phyloP scores from a whole-genome alignment of 2,329 filamentous ascomycete species.

The Pseudogymnoascus sp. region DNA sequence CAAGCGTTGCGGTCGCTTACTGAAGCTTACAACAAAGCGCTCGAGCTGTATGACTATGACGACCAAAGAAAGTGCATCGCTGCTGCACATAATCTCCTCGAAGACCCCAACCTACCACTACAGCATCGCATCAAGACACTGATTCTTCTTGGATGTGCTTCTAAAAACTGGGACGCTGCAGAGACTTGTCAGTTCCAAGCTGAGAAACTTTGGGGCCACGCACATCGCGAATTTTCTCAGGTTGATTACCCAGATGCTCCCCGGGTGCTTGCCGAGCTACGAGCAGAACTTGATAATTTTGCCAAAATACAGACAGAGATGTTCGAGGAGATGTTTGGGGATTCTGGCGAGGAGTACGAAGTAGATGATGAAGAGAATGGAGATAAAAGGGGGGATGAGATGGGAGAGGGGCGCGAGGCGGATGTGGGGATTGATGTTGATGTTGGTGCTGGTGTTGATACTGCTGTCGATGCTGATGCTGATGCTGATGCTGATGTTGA shows the following conservation, averaged over 20 bases:
- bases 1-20: not conserved
- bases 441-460: conserved; percentile 24
- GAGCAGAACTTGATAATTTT: not conserved
- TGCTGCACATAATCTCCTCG: not conserved
- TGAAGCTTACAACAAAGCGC: not conserved
- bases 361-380: not conserved
- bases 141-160: not conserved
- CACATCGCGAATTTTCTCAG: not conserved
- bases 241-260: not conserved
- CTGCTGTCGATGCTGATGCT: conserved; percentile 15
- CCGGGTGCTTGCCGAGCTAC: not conserved
- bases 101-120: not conserved
- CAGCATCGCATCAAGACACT: not conserved
- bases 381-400: not conserved
- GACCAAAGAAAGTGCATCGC: not conserved
- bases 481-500: conserved; percentile 11
- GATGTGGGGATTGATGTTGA: conserved; percentile 23
- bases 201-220: not conserved
- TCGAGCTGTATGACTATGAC: not conserved
- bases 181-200: not conserved
- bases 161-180: not conserved
- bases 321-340: not conserved
- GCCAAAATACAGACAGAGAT: not conserved
- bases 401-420: not conserved
- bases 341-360: not conserved